Percentiles rank a stretch among this genome's conserved stretches.
These are phyloP conservation scores for Biscutella laevigata DNA, from an alignment of 441 rosid species.

Conservation along the genomic window DNA sequence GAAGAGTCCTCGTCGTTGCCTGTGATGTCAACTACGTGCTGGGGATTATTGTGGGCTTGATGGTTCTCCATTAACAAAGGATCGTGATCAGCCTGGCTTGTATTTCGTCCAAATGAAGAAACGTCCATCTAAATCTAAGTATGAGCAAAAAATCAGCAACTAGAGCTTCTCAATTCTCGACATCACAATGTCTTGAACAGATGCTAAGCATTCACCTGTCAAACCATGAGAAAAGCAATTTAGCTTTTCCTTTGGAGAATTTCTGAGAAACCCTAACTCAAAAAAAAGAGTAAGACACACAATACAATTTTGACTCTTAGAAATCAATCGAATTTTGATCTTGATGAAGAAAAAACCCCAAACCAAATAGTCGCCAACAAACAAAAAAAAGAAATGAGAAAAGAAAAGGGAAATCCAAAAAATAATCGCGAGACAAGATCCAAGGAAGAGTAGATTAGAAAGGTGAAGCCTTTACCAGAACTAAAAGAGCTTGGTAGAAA, in stretches of 20 bases:
- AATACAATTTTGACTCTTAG: conserved; percentile 11
- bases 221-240: neutral
- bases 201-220: conserved; percentile 6
- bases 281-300: conserved; percentile 11
- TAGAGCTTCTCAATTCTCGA: conserved; percentile 11
- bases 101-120: conserved; percentile 34
- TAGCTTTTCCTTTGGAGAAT: no score
- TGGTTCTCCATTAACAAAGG: conserved; percentile 61
- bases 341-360: neutral
- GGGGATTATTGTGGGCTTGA: conserved; percentile 23
- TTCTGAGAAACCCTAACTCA: conserved; percentile 6
- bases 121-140: conserved; percentile 54
- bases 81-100: conserved; percentile 34
- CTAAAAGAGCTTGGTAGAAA: neutral
- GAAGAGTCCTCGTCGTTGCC: conserved; percentile 31
- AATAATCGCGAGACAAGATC: neutral
- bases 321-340: conserved; percentile 13
- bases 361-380: no score
- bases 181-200: conserved; percentile 1
- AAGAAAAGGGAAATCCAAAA: neutral
- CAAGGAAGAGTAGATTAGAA: neutral
- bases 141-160: conserved; percentile 21
- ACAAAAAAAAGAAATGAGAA: no score
- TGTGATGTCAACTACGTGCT: conserved; percentile 43
- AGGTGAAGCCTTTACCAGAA: conserved; percentile 19